These are phyloP conservation scores for Solanum chacoense DNA, from an alignment of 305 asterid species.

Conservation along the genomic window DNA sequence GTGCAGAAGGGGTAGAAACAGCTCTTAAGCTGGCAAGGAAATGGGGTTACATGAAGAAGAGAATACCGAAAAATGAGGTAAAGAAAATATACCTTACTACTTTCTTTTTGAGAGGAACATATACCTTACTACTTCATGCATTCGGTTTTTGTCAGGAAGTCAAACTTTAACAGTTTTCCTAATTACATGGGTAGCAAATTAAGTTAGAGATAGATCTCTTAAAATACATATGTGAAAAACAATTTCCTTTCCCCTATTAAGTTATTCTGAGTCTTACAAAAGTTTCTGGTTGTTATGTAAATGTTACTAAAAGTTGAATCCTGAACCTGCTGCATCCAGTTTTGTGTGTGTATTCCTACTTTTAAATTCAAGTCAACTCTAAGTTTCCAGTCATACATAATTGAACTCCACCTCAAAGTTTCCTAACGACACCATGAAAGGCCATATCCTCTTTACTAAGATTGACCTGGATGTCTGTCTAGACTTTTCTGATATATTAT, in stretches of 20 bases:
- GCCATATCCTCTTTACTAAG: not conserved
- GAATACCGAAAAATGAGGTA: conserved; percentile 78
- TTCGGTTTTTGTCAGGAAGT: not conserved
- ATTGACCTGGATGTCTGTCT: not conserved
- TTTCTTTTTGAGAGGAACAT: not conserved
- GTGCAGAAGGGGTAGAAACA: conserved; percentile 97
- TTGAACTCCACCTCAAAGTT: not conserved
- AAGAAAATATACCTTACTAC: not conserved
- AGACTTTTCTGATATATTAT: not conserved
- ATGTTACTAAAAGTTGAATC: not conserved
- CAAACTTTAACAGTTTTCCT: not conserved
- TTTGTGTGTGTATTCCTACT: not conserved
- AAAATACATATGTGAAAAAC: not conserved
- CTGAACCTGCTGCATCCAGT: not conserved
- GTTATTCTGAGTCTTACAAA: not conserved
- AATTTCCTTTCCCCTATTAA: not conserved
- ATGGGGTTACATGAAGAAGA: conserved; percentile 88
- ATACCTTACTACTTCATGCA: not conserved
- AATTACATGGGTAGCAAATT: not conserved
- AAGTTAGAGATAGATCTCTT: not conserved
- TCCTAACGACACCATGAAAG: not conserved
- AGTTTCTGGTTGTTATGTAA: not conserved
- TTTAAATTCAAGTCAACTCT: not conserved
- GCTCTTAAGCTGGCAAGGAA: conserved; percentile 86
- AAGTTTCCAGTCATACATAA: not conserved